These are phyloP conservation scores for Setomelanomma holmii DNA, from an alignment of 2,329 filamentous ascomycete genomes.

Conservation along the genomic window DNA sequence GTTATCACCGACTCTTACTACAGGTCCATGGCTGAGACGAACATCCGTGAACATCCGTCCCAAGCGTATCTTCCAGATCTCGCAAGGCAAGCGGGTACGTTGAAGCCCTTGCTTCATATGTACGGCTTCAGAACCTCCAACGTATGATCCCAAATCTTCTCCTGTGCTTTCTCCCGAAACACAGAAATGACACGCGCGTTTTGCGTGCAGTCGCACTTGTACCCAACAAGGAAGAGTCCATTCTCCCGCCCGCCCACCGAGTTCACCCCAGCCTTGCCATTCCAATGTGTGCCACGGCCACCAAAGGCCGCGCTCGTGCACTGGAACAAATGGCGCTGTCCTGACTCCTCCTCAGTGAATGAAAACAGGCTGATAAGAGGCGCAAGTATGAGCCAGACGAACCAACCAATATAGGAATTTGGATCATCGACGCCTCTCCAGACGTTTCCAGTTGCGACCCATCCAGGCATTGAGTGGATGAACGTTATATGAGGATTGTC, in stretches of 20 bases:
- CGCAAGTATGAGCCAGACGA: conserved; percentile 2
- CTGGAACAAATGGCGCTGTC: conserved; percentile 7
- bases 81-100: too few species aligned
- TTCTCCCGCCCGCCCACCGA: not conserved
- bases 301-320: conserved; percentile 12
- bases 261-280: conserved; percentile 2
- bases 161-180: not conserved
- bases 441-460: conserved; percentile 47
- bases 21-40: too few species aligned
- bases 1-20: too few species aligned
- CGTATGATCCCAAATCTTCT: conserved; percentile 1
- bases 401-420: conserved; percentile 2
- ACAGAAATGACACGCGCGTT: not conserved
- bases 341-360: conserved; percentile 5
- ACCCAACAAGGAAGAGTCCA: conserved; percentile 1
- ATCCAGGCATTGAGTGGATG: conserved; percentile 48
- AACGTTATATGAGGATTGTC: conserved; percentile 44
- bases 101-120: too few species aligned
- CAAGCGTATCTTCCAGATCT: too few species aligned
- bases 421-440: conserved; percentile 5
- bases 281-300: not conserved
- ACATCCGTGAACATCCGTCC: too few species aligned
- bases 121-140: not conserved
- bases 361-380: conserved; percentile 2
- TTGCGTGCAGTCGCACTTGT: not conserved